These are phyloP conservation scores for Glarea lozoyensis DNA, from an alignment of 495 filamentous ascomycete genomes.

Conservation along the genomic window DNA sequence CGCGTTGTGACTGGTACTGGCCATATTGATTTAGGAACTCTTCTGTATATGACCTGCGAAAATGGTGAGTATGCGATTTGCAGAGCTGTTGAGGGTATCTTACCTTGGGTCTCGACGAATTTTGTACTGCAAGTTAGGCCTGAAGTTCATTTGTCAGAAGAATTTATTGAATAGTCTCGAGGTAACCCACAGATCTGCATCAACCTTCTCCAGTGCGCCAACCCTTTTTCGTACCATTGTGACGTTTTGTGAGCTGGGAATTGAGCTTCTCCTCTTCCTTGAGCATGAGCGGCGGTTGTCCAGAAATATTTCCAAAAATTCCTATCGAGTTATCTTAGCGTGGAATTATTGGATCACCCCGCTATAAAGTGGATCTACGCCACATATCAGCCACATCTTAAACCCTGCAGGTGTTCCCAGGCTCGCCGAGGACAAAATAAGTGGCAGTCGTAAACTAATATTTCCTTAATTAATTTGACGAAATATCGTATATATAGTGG, in stretches of 20 bases:
- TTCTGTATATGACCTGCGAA: constrained; percentile 62
- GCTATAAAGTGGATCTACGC: background rate
- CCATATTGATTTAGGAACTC: constrained; percentile 85
- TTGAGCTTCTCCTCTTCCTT: background rate
- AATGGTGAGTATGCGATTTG: constrained; percentile 1
- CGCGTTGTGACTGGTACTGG: constrained; percentile 82
- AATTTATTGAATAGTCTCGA: constrained; percentile 5
- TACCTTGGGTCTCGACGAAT: constrained; percentile 74
- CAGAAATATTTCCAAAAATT: background rate
- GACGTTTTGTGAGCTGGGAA: constrained; percentile 4
- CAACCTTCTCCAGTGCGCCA: constrained; percentile 87
- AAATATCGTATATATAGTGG: no score
- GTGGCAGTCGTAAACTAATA: no score
- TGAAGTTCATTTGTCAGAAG: constrained; percentile 24
- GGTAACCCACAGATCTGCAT: constrained; percentile 66
- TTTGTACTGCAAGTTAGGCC: constrained; percentile 81
- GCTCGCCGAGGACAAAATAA: no score
- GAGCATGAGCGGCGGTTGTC: background rate
- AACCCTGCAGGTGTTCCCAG: no score
- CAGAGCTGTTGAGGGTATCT: constrained; percentile 17
- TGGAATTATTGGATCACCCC: background rate
- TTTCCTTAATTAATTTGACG: no score
- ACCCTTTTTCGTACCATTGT: constrained; percentile 78
- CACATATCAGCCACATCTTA: no score
- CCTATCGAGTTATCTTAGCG: constrained; percentile 6